Percentiles rank a stretch among this genome's conserved stretches.
Evolutionary conservation across 768 basidiomycete genomes (phyloP).

Genomic region (Lyophyllum semitale): DNA sequence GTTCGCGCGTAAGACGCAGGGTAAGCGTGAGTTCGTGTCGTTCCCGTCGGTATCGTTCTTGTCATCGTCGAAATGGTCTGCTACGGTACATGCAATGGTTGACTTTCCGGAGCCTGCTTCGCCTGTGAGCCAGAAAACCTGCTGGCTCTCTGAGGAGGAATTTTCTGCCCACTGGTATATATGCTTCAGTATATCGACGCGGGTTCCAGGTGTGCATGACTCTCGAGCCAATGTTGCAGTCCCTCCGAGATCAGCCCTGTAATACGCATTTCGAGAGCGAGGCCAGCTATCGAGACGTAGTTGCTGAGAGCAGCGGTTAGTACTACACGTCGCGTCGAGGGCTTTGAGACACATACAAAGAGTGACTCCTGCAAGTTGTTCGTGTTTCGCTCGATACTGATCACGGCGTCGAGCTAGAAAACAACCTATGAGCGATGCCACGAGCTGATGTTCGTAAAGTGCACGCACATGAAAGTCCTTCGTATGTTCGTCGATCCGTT

Average conservation of each 20-base stretch:
- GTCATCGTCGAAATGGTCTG: constrained; percentile 23
- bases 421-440: too few relatives aligned
- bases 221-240: too few relatives aligned
- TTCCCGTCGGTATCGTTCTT: constrained; percentile 9
- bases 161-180: constrained; percentile 26
- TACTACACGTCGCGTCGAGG: too few relatives aligned
- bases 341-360: too few relatives aligned
- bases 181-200: constrained; percentile 20
- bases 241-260: too few relatives aligned
- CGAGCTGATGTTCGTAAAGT: background rate
- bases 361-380: too few relatives aligned
- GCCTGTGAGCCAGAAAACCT: constrained; percentile 7
- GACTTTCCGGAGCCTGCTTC: too few relatives aligned
- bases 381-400: background rate
- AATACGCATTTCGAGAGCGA: too few relatives aligned
- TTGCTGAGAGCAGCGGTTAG: too few relatives aligned
- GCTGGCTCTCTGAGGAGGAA: constrained; percentile 12
- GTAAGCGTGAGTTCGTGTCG: constrained; percentile 2
- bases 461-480: constrained; percentile 16
- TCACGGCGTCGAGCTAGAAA: background rate
- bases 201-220: too few relatives aligned
- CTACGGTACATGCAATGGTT: too few relatives aligned
- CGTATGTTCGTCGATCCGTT: constrained; percentile 10
- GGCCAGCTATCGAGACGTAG: too few relatives aligned
- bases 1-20: constrained; percentile 19